phyloP scores from a whole-genome alignment of 2,329 filamentous ascomycete genomes.

The Tolypocladium pustulatum region DNA sequence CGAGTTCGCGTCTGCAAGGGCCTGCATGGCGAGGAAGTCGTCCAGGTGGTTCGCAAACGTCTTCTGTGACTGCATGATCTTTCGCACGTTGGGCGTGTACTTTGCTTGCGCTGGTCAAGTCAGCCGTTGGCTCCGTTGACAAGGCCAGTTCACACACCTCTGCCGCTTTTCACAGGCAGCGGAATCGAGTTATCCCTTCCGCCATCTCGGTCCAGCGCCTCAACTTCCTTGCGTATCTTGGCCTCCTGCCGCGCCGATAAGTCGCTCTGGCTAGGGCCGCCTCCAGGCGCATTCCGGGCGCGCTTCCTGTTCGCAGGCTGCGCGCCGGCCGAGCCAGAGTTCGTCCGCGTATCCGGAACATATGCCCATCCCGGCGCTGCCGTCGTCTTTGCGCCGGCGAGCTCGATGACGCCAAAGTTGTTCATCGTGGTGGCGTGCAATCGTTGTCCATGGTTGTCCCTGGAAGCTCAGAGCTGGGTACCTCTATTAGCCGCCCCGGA shows the following conservation, averaged over 20 bases:
- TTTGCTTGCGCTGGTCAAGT: conserved; percentile 31
- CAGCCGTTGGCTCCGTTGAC: not conserved
- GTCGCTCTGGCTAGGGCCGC: conserved; percentile 45
- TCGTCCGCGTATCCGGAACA: conserved; percentile 62
- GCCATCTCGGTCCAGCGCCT: conserved; percentile 73
- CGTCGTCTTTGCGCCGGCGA: conserved; percentile 59
- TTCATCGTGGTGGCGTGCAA: conserved; percentile 33
- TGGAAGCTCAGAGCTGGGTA: not conserved
- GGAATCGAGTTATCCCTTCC: conserved; percentile 62
- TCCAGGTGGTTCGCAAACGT: conserved; percentile 76
- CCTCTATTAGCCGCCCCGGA: conserved; percentile 2
- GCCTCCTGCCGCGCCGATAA: conserved; percentile 73
- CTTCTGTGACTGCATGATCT: conserved; percentile 71
- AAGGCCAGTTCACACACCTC: conserved; percentile 19
- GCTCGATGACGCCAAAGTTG: conserved; percentile 70
- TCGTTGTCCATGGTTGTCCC: not conserved
- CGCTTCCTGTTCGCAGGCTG: conserved; percentile 58
- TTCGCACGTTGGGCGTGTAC: conserved; percentile 60
- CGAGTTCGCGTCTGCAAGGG: conserved; percentile 28
- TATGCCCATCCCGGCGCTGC: conserved; percentile 86
- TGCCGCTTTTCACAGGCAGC: conserved; percentile 45
- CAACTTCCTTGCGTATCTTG: conserved; percentile 70
- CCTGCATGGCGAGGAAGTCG: conserved; percentile 59
- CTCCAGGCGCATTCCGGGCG: conserved; percentile 45
- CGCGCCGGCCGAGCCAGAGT: conserved; percentile 40